These are phyloP conservation scores for Ascochyta rabiei DNA, from an alignment of 2,329 filamentous ascomycete species.

Conservation along the genomic window DNA sequence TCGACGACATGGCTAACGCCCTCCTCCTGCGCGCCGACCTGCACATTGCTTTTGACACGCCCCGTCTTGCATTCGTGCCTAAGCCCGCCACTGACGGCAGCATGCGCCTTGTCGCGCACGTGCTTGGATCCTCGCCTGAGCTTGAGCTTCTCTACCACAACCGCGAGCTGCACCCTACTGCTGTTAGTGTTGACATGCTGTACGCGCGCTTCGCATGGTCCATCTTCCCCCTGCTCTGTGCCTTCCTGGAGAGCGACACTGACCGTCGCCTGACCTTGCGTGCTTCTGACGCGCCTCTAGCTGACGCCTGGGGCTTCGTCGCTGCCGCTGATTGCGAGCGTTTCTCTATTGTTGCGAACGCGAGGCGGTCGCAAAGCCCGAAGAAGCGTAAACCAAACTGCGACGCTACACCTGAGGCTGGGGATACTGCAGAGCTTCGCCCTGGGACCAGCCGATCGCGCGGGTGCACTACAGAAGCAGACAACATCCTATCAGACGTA, in stretches of 20 bases:
- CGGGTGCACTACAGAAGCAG: not conserved
- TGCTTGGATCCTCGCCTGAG: slow-evolving; percentile 7
- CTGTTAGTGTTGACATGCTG: slow-evolving; percentile 12
- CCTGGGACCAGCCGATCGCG: not conserved
- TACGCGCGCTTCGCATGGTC: slow-evolving; percentile 17
- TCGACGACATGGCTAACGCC: slow-evolving; percentile 9
- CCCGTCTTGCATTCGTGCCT: slow-evolving; percentile 21
- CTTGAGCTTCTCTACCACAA: slow-evolving; percentile 18
- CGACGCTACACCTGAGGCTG: too few relatives aligned
- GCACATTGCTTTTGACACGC: slow-evolving; percentile 24
- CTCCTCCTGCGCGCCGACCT: slow-evolving; percentile 22
- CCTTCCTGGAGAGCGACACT: slow-evolving; percentile 9
- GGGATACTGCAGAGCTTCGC: not conserved
- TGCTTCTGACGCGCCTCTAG: not conserved
- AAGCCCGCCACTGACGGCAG: slow-evolving; percentile 12
- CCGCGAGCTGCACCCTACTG: slow-evolving; percentile 10
- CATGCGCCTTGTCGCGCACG: slow-evolving; percentile 8
- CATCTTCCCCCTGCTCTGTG: slow-evolving; percentile 10
- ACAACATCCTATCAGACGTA: not conserved
- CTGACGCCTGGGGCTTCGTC: slow-evolving; percentile 6
- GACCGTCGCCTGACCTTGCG: slow-evolving; percentile 10
- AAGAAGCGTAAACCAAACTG: slow-evolving; percentile 11
- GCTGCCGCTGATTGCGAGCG: slow-evolving; percentile 8
- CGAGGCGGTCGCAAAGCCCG: slow-evolving; percentile 1
- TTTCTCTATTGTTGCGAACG: not conserved